phyloP scores from a whole-genome alignment of 495 filamentous ascomycete species.

The Lasiosphaeriaceae sp. region DNA sequence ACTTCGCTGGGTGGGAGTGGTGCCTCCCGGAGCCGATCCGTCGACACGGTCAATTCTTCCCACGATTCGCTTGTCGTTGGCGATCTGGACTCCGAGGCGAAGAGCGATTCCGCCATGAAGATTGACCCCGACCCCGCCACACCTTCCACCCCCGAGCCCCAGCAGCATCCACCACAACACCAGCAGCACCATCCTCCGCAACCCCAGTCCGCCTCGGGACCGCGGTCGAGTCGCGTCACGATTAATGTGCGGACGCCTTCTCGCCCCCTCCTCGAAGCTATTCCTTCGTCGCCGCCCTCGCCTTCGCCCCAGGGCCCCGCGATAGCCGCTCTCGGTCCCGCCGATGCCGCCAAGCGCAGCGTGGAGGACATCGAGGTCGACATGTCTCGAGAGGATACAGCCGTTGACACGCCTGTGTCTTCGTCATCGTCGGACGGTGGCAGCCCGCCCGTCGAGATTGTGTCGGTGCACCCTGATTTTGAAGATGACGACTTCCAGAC shows the following conservation, averaged over 20 bases:
- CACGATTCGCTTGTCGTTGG: conserved; percentile 19
- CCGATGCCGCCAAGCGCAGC: conserved; percentile 32
- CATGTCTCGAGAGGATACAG: conserved; percentile 25
- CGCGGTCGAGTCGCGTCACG: conserved; percentile 48
- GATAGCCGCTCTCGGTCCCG: conserved; percentile 8
- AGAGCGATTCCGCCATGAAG: conserved; percentile 37
- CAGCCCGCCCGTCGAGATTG: conserved; percentile 34
- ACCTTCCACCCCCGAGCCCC: conserved; percentile 36
- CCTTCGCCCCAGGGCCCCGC: conserved; percentile 32
- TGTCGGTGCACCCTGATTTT: conserved; percentile 25
- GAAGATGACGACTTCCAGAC: conserved; percentile 29
- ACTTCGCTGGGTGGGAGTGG: conserved; percentile 38
- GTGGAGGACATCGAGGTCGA: conserved; percentile 41
- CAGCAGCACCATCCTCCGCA: conserved; percentile 20
- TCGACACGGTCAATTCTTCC: conserved; percentile 33
- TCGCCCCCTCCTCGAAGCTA: conserved; percentile 28
- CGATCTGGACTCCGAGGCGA: conserved; percentile 18
- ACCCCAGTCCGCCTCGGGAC: conserved; percentile 25
- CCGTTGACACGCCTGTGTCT: conserved; percentile 29
- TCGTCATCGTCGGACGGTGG: conserved; percentile 36
- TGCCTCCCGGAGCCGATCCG: conserved; percentile 38
- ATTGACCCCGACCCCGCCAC: conserved; percentile 35
- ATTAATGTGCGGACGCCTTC: conserved; percentile 48
- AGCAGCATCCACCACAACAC: conserved; percentile 17
- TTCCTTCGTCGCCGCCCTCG: conserved; percentile 44